A percentile compares a stretch with the other conserved stretches of the same genome.
Evolutionary conservation across 331 rosid species (phyloP).

Genomic region (Rosa hybrid): DNA sequence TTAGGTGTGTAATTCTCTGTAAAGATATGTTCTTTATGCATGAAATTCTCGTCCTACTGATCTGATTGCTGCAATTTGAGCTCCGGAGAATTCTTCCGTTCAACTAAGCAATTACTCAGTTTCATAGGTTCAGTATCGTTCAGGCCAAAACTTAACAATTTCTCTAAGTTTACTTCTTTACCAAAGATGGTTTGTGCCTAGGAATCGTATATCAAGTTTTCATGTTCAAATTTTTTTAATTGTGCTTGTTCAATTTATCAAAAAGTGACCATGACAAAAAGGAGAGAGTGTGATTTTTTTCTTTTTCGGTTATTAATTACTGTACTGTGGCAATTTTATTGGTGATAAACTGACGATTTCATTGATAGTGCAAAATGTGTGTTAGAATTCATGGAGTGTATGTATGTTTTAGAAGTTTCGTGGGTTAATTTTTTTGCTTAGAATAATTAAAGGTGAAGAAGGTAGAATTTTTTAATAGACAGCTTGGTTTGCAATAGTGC

Average conservation of each 20-base stretch:
- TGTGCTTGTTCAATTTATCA: not conserved
- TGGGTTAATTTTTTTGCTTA: too few species aligned
- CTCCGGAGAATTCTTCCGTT: not conserved
- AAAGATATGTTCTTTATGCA: not conserved
- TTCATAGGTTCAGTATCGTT: not conserved
- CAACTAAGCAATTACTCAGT: not conserved
- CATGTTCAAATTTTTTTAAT: not conserved
- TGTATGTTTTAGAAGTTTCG: too few species aligned
- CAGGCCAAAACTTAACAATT: not conserved
- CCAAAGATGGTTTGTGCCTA: not conserved
- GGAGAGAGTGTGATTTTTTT: not conserved
- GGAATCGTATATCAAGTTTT: not conserved
- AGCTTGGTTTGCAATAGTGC: not conserved
- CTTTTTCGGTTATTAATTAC: not conserved
- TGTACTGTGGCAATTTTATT: not conserved
- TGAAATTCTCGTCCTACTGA: not conserved
- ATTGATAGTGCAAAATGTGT: too few species aligned
- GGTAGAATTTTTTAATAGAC: not conserved
- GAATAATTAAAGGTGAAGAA: too few species aligned
- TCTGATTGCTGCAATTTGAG: not conserved
- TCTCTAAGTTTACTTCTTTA: not conserved
- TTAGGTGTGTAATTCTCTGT: not conserved
- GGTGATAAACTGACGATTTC: not conserved
- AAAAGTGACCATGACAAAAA: not conserved
- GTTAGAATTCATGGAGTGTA: too few species aligned